A percentile compares a stretch with the other conserved stretches of the same genome.
These are phyloP conservation scores for Beauveria varroae DNA, from an alignment of 2,329 filamentous ascomycete species.

Conservation along the genomic window DNA sequence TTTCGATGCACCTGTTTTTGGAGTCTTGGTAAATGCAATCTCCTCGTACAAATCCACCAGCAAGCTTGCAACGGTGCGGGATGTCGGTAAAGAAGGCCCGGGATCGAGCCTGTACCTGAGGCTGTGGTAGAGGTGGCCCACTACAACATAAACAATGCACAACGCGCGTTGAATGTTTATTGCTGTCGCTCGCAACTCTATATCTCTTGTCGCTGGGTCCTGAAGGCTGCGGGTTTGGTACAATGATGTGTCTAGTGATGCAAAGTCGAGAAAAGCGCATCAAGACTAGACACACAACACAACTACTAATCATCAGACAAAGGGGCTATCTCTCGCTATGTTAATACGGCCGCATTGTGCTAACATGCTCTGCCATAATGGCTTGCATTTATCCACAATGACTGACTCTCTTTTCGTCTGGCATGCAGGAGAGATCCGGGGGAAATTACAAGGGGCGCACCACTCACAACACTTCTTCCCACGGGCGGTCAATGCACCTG, in stretches of 20 bases:
- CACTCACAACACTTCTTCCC: not conserved
- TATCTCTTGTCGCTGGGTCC: too few relatives aligned
- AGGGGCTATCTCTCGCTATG: not conserved
- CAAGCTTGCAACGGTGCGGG: not conserved
- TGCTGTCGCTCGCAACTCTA: not conserved
- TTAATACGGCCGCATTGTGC: not conserved
- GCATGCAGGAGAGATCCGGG: not conserved
- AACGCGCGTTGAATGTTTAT: not conserved
- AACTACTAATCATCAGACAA: not conserved
- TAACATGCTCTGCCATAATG: not conserved
- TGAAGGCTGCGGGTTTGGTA: too few relatives aligned
- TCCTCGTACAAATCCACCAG: not conserved
- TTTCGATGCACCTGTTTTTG: not conserved
- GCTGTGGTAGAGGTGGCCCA: not conserved
- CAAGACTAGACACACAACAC: not conserved
- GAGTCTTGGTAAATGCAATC: not conserved
- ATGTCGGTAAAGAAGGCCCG: not conserved
- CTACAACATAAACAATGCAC: not conserved
- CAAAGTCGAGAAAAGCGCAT: too few relatives aligned
- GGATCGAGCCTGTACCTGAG: not conserved
- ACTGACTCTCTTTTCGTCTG: not conserved
- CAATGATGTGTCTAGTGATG: not conserved
- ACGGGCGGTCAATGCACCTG: not conserved
- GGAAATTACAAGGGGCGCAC: slow-evolving; percentile 5
- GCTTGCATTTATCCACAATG: not conserved